These are phyloP conservation scores for Panicum hallii DNA, from an alignment of 202 grass and related monocot genomes.

Conservation along the genomic window DNA sequence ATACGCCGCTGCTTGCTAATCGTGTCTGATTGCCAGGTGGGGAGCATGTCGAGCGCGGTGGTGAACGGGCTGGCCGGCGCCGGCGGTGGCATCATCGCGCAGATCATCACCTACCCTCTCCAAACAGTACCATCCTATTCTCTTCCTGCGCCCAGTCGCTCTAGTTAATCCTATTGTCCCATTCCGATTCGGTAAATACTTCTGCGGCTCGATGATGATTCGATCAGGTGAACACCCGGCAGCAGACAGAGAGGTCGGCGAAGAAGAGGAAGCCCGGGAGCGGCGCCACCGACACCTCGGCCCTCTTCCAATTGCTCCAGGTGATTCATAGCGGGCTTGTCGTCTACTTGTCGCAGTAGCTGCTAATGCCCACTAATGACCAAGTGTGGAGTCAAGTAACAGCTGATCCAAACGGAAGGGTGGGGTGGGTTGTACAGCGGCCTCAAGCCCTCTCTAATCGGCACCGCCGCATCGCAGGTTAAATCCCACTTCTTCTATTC, in stretches of 20 bases:
- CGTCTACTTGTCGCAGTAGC: background rate
- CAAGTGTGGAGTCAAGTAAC: conserved; percentile 46
- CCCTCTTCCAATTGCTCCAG: conserved; percentile 85
- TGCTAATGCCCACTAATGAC: conserved; percentile 1
- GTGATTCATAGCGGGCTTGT: conserved; percentile 45
- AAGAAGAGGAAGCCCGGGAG: conserved; percentile 59
- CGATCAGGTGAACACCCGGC: conserved; percentile 84
- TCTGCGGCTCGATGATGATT: background rate
- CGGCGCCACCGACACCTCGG: conserved; percentile 39
- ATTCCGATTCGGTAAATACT: background rate
- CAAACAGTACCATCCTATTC: conserved; percentile 59
- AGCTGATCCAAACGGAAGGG: conserved; percentile 87
- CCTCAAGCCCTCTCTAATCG: conserved; percentile 88
- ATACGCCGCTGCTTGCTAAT: background rate
- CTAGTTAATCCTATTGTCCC: background rate
- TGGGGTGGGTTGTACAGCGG: conserved; percentile 93
- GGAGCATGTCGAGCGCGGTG: conserved; percentile 83
- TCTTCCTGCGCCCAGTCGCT: background rate
- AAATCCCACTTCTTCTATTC: background rate
- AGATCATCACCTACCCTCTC: conserved; percentile 97
- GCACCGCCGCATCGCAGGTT: conserved; percentile 97
- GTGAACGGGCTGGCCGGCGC: conserved; percentile 84
- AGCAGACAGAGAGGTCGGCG: conserved; percentile 89
- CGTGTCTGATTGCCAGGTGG: conserved; percentile 18
- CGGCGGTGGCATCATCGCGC: conserved; percentile 84